phyloP scores from a whole-genome alignment of 495 filamentous ascomycete species.

The Astrocystis sublimbata region DNA sequence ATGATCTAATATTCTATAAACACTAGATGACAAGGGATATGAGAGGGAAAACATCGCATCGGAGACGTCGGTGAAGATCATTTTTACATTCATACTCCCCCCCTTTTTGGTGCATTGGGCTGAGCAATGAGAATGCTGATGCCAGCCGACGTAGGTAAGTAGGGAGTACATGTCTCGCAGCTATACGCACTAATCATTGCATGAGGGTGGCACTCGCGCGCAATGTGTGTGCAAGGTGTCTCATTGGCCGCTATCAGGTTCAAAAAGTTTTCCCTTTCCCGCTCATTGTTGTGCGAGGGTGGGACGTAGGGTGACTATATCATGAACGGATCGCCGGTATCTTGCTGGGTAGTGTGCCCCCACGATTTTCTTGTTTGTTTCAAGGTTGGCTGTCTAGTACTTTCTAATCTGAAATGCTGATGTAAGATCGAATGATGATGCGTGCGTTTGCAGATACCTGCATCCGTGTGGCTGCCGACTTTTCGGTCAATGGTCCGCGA shows the following conservation, averaged over 20 bases:
- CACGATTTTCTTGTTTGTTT: conserved; percentile 2
- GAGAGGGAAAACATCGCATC: neutral
- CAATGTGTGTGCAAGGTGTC: neutral
- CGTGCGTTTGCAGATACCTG: conserved; percentile 2
- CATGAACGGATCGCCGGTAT: neutral
- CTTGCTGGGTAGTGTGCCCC: neutral
- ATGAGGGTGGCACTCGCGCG: neutral
- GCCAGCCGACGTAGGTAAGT: too few relatives aligned
- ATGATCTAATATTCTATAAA: conserved; percentile 15
- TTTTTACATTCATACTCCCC: neutral
- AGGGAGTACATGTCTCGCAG: neutral
- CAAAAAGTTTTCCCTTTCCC: too few relatives aligned
- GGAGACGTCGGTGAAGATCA: neutral
- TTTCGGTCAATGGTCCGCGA: conserved; percentile 16
- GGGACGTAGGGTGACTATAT: neutral
- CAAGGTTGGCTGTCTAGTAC: conserved; percentile 4
- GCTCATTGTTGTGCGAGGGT: too few relatives aligned
- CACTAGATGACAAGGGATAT: conserved; percentile 2
- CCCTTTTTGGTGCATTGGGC: neutral
- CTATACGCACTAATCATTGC: neutral
- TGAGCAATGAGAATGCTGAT: too few relatives aligned
- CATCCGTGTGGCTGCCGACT: conserved; percentile 16
- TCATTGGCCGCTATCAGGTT: too few relatives aligned
- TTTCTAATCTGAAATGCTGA: conserved; percentile 9
- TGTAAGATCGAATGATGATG: conserved; percentile 6